Evolutionary conservation across 352 stramenopile species (phyloP).

Genomic region (Globisporangium heterothallicum): DNA sequence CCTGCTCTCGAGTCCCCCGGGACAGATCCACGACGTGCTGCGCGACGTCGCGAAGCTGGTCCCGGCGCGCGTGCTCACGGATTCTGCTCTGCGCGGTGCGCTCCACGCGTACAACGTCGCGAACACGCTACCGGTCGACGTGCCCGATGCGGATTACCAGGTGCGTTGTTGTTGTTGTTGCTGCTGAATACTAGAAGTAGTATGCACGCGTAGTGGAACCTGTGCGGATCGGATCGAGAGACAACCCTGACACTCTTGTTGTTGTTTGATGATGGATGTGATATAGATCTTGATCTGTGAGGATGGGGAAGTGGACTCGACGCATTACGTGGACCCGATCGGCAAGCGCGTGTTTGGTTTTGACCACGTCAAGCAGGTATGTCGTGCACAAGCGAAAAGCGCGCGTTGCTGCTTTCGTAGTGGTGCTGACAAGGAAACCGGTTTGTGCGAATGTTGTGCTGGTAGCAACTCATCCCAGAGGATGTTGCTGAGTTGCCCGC

Average conservation of each 20-base stretch:
- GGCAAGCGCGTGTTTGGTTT: conserved; percentile 74
- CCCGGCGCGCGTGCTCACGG: conserved; percentile 57
- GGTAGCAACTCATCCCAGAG: conserved; percentile 38
- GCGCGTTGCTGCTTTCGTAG: background rate
- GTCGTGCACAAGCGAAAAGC: background rate
- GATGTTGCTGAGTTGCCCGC: conserved; percentile 45
- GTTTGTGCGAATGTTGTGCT: background rate
- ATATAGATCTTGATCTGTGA: conserved; percentile 73
- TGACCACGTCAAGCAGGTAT: conserved; percentile 80
- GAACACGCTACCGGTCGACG: conserved; percentile 51
- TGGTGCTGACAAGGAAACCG: background rate
- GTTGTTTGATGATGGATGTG: background rate
- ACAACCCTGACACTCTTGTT: no score
- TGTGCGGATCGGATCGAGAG: no score
- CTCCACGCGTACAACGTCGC: conserved; percentile 81
- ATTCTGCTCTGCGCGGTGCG: conserved; percentile 59
- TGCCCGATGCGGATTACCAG: conserved; percentile 78
- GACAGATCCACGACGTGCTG: conserved; percentile 86
- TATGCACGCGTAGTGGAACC: background rate
- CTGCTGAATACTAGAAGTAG: no score
- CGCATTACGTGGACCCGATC: conserved; percentile 82
- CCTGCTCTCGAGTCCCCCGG: conserved; percentile 84
- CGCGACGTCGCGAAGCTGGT: conserved; percentile 84
- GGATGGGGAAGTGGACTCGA: conserved; percentile 72
- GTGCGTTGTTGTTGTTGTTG: conserved; percentile 14